These are phyloP conservation scores for Cyberlindnera sargentensis DNA, from an alignment of 805 yeast genomes.

Conservation along the genomic window DNA sequence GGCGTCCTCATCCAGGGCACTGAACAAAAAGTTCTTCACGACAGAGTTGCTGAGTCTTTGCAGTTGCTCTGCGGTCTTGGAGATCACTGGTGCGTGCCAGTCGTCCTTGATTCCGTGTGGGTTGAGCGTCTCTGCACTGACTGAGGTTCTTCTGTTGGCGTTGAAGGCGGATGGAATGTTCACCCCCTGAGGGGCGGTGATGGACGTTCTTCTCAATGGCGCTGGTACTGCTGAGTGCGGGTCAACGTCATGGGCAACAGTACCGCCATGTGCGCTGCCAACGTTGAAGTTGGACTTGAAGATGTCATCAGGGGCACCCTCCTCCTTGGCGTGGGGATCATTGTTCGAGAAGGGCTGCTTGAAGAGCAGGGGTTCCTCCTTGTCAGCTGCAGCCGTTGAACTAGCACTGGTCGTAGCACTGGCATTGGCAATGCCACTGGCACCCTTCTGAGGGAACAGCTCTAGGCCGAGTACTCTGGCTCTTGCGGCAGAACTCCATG, in stretches of 20 bases:
- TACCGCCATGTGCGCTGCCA: constrained; percentile 15
- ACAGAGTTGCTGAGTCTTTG: constrained; percentile 63
- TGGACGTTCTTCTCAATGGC: constrained; percentile 10
- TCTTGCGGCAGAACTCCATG: constrained; percentile 43
- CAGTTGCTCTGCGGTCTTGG: constrained; percentile 56
- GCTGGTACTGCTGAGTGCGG: constrained; percentile 12
- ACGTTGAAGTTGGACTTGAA: constrained; percentile 22
- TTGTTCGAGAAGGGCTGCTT: constrained; percentile 50
- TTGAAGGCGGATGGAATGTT: constrained; percentile 55
- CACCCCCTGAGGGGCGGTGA: constrained; percentile 14
- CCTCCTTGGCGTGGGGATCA: constrained; percentile 50
- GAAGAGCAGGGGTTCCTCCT: constrained; percentile 12
- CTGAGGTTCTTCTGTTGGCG: constrained; percentile 82
- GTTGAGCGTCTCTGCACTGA: constrained; percentile 80
- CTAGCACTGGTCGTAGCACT: too few relatives aligned
- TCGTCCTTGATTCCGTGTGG: constrained; percentile 60
- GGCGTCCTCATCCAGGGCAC: constrained; percentile 73
- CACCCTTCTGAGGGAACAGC: constrained; percentile 31
- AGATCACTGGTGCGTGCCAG: constrained; percentile 68
- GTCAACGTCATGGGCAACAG: constrained; percentile 14
- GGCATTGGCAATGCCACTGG: too few relatives aligned
- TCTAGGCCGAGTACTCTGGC: constrained; percentile 46
- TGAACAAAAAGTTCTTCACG: constrained; percentile 76
- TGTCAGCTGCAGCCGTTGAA: not conserved
- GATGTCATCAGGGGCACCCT: constrained; percentile 11